Percentiles rank a stretch among this genome's conserved stretches.
These are phyloP conservation scores for Bocquillonia castaneifolia DNA, from an alignment of 441 rosid species.

Conservation along the genomic window DNA sequence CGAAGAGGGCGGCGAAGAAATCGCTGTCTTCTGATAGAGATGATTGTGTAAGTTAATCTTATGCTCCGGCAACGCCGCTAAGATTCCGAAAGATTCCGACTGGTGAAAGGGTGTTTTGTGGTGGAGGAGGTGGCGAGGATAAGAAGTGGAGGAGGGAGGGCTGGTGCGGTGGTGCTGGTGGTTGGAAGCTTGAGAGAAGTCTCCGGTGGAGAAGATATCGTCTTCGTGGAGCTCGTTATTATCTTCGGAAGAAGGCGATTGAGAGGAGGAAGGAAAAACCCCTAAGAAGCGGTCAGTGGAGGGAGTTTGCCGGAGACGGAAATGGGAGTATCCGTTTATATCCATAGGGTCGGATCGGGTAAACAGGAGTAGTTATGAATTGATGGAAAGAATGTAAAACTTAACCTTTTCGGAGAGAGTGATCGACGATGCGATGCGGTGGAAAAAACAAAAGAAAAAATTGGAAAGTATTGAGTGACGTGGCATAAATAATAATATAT, in stretches of 20 bases:
- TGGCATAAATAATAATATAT: no score
- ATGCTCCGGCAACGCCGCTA: slow-evolving; percentile 58
- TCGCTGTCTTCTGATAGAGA: slow-evolving; percentile 54
- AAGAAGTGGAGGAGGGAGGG: slow-evolving; percentile 22
- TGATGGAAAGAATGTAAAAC: no score
- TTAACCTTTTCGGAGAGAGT: no score
- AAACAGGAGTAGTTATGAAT: not conserved
- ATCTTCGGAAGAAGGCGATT: slow-evolving; percentile 19
- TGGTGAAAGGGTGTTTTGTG: slow-evolving; percentile 32
- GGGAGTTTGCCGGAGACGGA: slow-evolving; percentile 30
- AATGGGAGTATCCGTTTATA: slow-evolving; percentile 32
- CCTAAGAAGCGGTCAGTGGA: slow-evolving; percentile 37
- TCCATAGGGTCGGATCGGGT: slow-evolving; percentile 33
- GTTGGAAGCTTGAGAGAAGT: slow-evolving; percentile 27
- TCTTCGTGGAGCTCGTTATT: slow-evolving; percentile 49
- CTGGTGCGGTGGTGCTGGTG: slow-evolving; percentile 16
- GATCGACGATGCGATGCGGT: no score
- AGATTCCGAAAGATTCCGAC: slow-evolving; percentile 56
- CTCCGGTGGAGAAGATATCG: slow-evolving; percentile 45
- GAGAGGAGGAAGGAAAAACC: slow-evolving; percentile 21
- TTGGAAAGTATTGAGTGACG: slow-evolving; percentile 9
- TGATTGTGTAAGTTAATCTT: slow-evolving; percentile 34
- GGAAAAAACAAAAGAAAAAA: no score
- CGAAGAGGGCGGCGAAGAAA: slow-evolving; percentile 38
- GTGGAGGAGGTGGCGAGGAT: slow-evolving; percentile 23